phyloP scores from a whole-genome alignment of 2,329 filamentous ascomycete genomes.

The Pyrenophora teres region DNA sequence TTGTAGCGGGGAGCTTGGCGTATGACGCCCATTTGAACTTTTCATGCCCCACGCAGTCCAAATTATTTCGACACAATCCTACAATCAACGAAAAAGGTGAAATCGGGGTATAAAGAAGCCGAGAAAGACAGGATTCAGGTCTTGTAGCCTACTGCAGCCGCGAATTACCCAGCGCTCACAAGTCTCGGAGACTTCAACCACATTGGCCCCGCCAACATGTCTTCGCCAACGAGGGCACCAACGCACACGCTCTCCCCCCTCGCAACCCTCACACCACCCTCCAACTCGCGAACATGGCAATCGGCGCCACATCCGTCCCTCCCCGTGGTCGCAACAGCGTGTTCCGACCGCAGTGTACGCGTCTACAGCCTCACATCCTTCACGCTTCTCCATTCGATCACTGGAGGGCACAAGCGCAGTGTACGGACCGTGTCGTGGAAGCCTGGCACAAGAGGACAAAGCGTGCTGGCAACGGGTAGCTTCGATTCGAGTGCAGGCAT shows the following conservation, averaged over 20 bases:
- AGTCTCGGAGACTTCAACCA: not conserved
- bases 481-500: conserved; percentile 89
- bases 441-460: conserved; percentile 63
- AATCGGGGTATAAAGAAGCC: not conserved
- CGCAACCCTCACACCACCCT: conserved; percentile 59
- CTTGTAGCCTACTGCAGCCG: not conserved
- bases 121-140: not conserved
- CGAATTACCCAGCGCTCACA: not conserved
- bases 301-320: conserved; percentile 83
- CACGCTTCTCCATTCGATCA: conserved; percentile 75
- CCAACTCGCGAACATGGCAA: conserved; percentile 74
- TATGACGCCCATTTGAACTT: conserved; percentile 32
- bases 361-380: conserved; percentile 87
- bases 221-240: conserved; percentile 17
- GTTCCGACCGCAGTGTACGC: conserved; percentile 82
- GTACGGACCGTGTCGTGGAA: conserved; percentile 91
- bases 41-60: conserved; percentile 12
- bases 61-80: not conserved
- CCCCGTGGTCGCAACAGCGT: conserved; percentile 85
- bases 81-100: not conserved
- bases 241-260: conserved; percentile 48
- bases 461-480: conserved; percentile 86
- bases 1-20: conserved; percentile 22
- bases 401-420: conserved; percentile 87
- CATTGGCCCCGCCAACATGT: conserved; percentile 22